These are phyloP conservation scores for Avena atlantica DNA, from an alignment of 176 grass and related monocot species.

Conservation along the genomic window DNA sequence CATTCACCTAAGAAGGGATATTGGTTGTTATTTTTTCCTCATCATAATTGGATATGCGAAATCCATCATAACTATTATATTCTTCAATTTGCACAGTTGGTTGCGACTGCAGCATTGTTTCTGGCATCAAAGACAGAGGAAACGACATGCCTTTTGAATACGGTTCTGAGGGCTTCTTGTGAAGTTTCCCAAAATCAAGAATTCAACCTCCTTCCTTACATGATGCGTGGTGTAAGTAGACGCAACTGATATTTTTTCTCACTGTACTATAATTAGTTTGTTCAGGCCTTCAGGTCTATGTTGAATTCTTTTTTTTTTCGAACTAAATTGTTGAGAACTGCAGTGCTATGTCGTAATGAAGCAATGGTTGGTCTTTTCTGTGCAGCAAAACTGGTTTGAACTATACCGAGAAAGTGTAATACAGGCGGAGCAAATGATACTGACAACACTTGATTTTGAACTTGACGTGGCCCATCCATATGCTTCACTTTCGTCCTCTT, in stretches of 20 bases:
- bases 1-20: background rate
- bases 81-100: constrained; percentile 58
- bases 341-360: constrained; percentile 28
- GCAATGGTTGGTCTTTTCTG: constrained; percentile 39
- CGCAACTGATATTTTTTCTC: background rate
- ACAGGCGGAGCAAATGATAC: constrained; percentile 82
- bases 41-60: background rate
- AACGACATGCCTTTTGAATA: constrained; percentile 74
- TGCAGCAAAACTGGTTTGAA: constrained; percentile 83
- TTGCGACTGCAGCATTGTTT: constrained; percentile 88
- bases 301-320: background rate
- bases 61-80: constrained; percentile 30
- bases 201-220: constrained; percentile 63
- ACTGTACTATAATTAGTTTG: constrained; percentile 5
- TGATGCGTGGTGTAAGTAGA: constrained; percentile 51
- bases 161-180: constrained; percentile 77
- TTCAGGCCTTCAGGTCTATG: background rate
- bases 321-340: constrained; percentile 2
- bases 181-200: constrained; percentile 78
- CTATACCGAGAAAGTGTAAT: constrained; percentile 78
- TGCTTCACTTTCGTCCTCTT: constrained; percentile 64
- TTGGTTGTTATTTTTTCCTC: background rate
- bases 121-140: constrained; percentile 83
- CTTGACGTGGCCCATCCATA: constrained; percentile 91
- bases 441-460: constrained; percentile 92